Percentiles rank a stretch among this genome's conserved stretches.
phyloP scores from a whole-genome alignment of 495 filamentous ascomycete species.

The Penicillium manginii region DNA sequence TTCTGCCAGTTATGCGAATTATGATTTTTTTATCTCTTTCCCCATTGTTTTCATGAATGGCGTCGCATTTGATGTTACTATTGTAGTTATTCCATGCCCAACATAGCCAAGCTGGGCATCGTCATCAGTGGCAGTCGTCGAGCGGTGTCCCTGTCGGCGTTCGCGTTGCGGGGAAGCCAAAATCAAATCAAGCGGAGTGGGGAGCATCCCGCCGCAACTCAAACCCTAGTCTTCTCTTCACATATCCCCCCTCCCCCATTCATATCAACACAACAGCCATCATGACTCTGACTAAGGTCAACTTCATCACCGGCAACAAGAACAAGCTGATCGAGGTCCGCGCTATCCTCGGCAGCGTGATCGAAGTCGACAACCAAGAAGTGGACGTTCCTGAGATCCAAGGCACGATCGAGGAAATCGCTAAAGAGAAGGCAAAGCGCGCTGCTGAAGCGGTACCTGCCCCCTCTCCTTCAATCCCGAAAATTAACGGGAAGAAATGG shows the following conservation, averaged over 20 bases:
- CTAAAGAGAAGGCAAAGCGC: conserved; percentile 79
- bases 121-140: too few relatives aligned
- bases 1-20: conserved; percentile 5
- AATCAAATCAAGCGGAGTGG: too few relatives aligned
- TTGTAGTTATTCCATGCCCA: neutral
- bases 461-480: too few relatives aligned
- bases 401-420: conserved; percentile 89
- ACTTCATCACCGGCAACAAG: conserved; percentile 96
- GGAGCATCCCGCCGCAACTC: too few relatives aligned
- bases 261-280: conserved; percentile 15
- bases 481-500: too few relatives aligned
- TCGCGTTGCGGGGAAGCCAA: neutral
- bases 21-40: conserved; percentile 2
- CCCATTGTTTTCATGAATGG: neutral
- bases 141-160: neutral
- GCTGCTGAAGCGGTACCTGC: conserved; percentile 55
- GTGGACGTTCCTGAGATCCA: conserved; percentile 89
- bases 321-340: conserved; percentile 90
- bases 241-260: neutral
- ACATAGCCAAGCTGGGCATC: too few relatives aligned
- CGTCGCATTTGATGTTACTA: neutral
- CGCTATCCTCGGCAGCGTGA: conserved; percentile 76
- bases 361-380: conserved; percentile 71
- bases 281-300: conserved; percentile 53
- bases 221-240: neutral